These are phyloP conservation scores for Exophiala calicioides DNA, from an alignment of 2,329 filamentous ascomycete species.

Conservation along the genomic window DNA sequence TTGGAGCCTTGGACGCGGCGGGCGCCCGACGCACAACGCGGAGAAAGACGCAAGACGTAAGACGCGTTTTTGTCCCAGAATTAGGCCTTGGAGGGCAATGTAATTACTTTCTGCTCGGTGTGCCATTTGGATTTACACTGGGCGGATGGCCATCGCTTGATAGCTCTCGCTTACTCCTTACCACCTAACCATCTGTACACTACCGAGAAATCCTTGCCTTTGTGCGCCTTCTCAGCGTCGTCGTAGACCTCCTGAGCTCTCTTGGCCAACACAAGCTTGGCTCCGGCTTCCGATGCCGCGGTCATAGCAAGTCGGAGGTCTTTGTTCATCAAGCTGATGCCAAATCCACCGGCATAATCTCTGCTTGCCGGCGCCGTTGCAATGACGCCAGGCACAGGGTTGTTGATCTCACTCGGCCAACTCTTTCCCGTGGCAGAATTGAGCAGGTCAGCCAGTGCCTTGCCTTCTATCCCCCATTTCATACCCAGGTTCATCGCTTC, in stretches of 20 bases:
- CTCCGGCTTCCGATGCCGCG: conserved; percentile 69
- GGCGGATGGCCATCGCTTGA: no score
- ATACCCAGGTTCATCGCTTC: conserved; percentile 69
- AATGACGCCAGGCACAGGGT: conserved; percentile 84
- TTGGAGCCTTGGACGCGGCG: no score
- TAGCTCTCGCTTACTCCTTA: conserved; percentile 14
- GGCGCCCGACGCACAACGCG: no score
- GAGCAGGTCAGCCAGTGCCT: conserved; percentile 77
- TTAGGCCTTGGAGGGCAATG: no score
- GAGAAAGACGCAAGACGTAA: no score
- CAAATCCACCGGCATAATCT: conserved; percentile 77
- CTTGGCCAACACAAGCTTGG: conserved; percentile 64
- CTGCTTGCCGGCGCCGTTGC: conserved; percentile 71
- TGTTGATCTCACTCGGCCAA: conserved; percentile 96
- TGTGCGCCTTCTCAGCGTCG: conserved; percentile 62
- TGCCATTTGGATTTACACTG: no score
- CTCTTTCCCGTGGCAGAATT: conserved; percentile 92
- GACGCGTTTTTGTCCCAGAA: no score
- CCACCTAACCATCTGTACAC: conserved; percentile 57
- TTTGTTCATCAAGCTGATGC: conserved; percentile 77
- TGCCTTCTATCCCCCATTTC: conserved; percentile 63
- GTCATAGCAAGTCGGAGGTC: conserved; percentile 71
- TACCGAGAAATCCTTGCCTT: conserved; percentile 77
- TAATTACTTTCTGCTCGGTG: no score
- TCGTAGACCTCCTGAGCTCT: conserved; percentile 69